Conservation (phyloP, 2,329 filamentous ascomycete genomes). For the Cladosporium sp. region DNA sequence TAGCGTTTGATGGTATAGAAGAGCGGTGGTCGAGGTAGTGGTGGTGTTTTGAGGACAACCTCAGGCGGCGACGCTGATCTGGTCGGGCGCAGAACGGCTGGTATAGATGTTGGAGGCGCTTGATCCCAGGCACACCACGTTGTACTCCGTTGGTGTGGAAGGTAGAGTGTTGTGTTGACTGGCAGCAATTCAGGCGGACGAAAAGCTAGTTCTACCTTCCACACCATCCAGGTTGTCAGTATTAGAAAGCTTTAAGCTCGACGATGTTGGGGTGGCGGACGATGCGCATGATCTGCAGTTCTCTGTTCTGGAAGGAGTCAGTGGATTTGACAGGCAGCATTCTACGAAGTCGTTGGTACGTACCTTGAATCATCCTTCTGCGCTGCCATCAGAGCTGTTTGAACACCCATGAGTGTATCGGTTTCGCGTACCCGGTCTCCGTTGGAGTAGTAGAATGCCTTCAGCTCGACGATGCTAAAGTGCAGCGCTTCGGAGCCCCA, state of each 20-base stretch:
- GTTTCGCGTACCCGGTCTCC: conserved; percentile 75
- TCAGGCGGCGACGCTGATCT: neutral
- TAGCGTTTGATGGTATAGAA: too few species aligned
- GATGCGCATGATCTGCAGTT: conserved; percentile 99
- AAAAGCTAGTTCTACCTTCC: too few species aligned
- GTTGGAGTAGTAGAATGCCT: conserved; percentile 99
- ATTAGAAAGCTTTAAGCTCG: conserved; percentile 98
- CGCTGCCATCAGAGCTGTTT: conserved; percentile 40
- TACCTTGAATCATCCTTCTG: conserved; percentile 97
- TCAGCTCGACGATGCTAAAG: conserved; percentile 95
- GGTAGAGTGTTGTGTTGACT: too few species aligned
- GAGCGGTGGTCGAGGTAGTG: too few species aligned
- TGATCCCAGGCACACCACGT: too few species aligned
- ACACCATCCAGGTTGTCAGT: too few species aligned
- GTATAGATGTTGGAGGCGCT: neutral
- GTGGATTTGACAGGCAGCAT: conserved; percentile 18
- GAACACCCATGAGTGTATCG: conserved; percentile 38
- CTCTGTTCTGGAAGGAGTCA: conserved; percentile 73
- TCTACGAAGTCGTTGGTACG: neutral
- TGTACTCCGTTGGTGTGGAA: too few species aligned
- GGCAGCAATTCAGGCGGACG: too few species aligned
- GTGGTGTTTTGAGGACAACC: too few species aligned
- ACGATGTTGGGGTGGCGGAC: conserved; percentile 99
- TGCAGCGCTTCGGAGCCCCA: neutral
- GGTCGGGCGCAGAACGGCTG: neutral